Evolutionary conservation across 371 early-diverging fungal genomes (phyloP).

Genomic region (Zychaea mexicana): DNA sequence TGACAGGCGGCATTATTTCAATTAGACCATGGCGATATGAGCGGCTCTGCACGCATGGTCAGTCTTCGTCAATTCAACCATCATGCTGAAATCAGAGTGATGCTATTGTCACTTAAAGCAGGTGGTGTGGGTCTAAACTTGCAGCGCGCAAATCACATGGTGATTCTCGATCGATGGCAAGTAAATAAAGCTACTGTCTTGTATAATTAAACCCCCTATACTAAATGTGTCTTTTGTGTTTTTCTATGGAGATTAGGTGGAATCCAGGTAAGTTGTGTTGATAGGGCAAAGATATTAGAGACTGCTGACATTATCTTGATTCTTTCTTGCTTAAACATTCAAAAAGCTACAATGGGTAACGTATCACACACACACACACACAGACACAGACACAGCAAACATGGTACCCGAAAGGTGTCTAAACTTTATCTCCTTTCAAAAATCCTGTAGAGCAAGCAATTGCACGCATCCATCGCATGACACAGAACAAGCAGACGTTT

Average conservation of each 20-base stretch:
- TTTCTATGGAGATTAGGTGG: constrained; percentile 26
- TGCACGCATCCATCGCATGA: constrained; percentile 51
- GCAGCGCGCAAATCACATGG: constrained; percentile 50
- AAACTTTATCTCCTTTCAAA: too few species aligned
- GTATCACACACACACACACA: not conserved
- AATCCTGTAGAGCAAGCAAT: constrained; percentile 37
- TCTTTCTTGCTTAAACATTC: not conserved
- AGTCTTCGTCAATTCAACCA: constrained; percentile 39
- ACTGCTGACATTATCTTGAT: not conserved
- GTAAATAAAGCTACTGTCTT: not conserved
- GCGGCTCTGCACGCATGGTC: constrained; percentile 12
- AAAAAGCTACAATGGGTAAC: constrained; percentile 48
- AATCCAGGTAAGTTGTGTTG: constrained; percentile 35
- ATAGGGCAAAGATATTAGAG: not conserved
- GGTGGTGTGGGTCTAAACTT: constrained; percentile 48
- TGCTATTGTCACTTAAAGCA: constrained; percentile 46
- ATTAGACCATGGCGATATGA: constrained; percentile 42
- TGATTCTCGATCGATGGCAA: constrained; percentile 46
- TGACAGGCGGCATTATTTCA: not conserved
- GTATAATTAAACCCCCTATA: constrained; percentile 2
- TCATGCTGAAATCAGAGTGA: constrained; percentile 25
- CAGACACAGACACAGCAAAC: not conserved
- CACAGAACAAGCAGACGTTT: constrained; percentile 40
- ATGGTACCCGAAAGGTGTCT: not conserved
- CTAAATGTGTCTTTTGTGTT: not conserved